Percentiles rank a stretch among this genome's conserved stretches.
Evolutionary conservation across 2,329 filamentous ascomycete genomes (phyloP).

Genomic region (Fusarium annulatum): DNA sequence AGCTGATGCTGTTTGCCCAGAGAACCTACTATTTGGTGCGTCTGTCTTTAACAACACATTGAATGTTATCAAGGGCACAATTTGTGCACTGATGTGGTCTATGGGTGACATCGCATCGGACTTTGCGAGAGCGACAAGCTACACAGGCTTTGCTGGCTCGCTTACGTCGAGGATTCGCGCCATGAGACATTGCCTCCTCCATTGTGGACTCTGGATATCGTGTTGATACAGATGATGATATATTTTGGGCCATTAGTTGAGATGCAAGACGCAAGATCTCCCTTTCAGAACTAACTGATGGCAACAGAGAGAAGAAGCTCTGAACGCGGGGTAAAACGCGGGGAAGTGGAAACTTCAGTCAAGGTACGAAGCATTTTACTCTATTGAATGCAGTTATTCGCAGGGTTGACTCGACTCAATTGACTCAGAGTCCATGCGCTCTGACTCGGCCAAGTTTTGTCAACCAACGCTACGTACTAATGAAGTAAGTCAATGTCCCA

Average conservation of each 20-base stretch:
- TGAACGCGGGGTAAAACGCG: background rate
- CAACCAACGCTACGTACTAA: background rate
- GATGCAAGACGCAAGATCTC: background rate
- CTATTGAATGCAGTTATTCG: background rate
- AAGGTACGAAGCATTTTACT: background rate
- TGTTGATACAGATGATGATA: background rate
- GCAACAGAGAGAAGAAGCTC: background rate
- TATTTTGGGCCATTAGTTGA: background rate
- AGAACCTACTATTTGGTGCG: conserved; percentile 18
- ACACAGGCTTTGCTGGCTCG: conserved; percentile 25
- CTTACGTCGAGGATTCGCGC: background rate
- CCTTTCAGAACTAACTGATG: background rate
- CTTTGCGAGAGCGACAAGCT: conserved; percentile 19
- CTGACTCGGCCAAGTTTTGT: background rate
- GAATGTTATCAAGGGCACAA: conserved; percentile 17
- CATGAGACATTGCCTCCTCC: background rate
- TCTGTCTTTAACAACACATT: conserved; percentile 22
- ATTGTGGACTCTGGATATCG: background rate
- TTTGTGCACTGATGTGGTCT: conserved; percentile 23
- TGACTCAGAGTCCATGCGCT: background rate
- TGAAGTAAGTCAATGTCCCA: background rate
- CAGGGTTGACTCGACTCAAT: background rate
- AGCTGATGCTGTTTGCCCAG: fast-evolving
- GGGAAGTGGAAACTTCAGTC: background rate
- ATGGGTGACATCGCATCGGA: conserved; percentile 25